Conservation (phyloP, 768 basidiomycete genomes). For the Auricularia cornea region DNA sequence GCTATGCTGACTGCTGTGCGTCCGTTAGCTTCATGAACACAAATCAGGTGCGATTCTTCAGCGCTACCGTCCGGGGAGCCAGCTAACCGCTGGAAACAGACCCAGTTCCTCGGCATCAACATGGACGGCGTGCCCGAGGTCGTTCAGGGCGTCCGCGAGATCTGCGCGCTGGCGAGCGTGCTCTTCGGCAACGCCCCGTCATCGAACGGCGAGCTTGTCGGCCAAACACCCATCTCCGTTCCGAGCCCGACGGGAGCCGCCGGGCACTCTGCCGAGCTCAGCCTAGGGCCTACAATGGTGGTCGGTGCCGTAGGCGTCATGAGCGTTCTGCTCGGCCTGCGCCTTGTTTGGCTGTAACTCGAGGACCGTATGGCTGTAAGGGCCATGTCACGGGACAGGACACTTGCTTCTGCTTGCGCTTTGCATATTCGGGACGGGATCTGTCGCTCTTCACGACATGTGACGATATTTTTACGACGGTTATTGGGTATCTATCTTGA, state of each 20-base stretch:
- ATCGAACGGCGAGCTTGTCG: slow-evolving; percentile 28
- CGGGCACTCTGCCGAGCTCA: not conserved
- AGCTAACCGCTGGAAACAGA: slow-evolving; percentile 17
- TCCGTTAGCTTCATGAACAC: slow-evolving; percentile 44
- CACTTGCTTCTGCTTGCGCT: not conserved
- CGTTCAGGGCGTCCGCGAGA: slow-evolving; percentile 39
- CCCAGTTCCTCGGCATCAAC: slow-evolving; percentile 37
- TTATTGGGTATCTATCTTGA: not conserved
- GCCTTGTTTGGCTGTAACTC: not conserved
- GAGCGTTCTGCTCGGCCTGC: not conserved
- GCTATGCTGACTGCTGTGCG: not conserved
- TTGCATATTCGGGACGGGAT: not conserved
- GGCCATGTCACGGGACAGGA: too few relatives aligned
- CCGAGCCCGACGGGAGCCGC: slow-evolving; percentile 1
- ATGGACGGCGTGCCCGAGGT: slow-evolving; percentile 36
- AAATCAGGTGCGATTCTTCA: slow-evolving; percentile 23
- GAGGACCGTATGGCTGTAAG: not conserved
- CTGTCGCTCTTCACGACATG: not conserved
- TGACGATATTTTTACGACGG: not conserved
- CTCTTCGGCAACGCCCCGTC: slow-evolving; percentile 45
- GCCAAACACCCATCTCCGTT: slow-evolving; percentile 10
- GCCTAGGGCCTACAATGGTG: not conserved
- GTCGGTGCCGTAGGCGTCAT: not conserved
- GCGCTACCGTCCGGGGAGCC: not conserved
- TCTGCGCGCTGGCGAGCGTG: slow-evolving; percentile 45